Conservation (phyloP, 768 basidiomycete species). For the Boletus tomentosulus region DNA sequence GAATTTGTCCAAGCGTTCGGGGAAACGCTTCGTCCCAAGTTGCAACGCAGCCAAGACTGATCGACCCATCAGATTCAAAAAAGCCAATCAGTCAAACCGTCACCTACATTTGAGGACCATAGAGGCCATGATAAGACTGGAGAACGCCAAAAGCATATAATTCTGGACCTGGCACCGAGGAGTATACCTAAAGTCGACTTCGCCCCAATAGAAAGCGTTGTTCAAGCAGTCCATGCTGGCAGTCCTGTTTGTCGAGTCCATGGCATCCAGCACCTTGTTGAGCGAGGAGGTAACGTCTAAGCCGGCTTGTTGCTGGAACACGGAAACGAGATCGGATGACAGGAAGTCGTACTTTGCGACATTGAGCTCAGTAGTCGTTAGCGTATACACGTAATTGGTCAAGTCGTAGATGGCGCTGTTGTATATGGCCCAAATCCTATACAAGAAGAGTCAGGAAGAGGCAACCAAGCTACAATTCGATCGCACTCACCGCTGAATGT, state of each 20-base stretch:
- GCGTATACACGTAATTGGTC: constrained; percentile 63
- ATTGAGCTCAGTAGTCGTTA: constrained; percentile 39
- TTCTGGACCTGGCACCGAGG: constrained; percentile 60
- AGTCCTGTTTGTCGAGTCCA: constrained; percentile 38
- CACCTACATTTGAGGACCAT: constrained; percentile 57
- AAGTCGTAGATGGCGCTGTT: constrained; percentile 57
- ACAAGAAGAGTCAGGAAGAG: constrained; percentile 6
- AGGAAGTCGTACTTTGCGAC: constrained; percentile 50
- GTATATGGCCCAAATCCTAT: constrained; percentile 58
- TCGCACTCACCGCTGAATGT: constrained; percentile 26
- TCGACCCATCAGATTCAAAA: constrained; percentile 6
- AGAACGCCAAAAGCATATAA: constrained; percentile 51
- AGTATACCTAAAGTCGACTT: constrained; percentile 54
- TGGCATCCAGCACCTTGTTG: constrained; percentile 39
- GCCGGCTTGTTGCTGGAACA: constrained; percentile 58
- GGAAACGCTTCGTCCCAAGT: constrained; percentile 53
- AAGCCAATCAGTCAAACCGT: not conserved
- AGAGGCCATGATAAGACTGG: constrained; percentile 52
- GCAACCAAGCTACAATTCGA: constrained; percentile 7
- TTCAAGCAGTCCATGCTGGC: constrained; percentile 50
- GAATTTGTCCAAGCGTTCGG: constrained; percentile 67
- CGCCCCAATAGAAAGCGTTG: constrained; percentile 56
- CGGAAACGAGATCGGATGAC: constrained; percentile 40
- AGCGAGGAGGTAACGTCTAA: constrained; percentile 54
- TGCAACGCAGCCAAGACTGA: constrained; percentile 64